phyloP scores from a whole-genome alignment of 495 filamentous ascomycete species.

The Aspergillus egyptiacus region DNA sequence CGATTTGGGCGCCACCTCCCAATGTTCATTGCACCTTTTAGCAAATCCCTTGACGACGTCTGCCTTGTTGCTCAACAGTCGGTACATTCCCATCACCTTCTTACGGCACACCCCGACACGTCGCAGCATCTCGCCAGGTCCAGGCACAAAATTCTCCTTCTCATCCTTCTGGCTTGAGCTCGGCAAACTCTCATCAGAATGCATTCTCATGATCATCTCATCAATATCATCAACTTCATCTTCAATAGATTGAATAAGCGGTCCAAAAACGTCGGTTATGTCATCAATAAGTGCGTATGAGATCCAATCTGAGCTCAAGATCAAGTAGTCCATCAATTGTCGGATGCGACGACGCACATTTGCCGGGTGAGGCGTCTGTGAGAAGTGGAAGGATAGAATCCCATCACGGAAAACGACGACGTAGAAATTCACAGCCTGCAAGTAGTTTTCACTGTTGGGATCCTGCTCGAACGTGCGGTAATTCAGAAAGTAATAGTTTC shows the following conservation, averaged over 20 bases:
- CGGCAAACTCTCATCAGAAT: conserved; percentile 44
- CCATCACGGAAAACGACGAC: conserved; percentile 95
- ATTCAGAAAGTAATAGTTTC: conserved; percentile 96
- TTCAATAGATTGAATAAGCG: conserved; percentile 82
- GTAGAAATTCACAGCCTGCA: conserved; percentile 96
- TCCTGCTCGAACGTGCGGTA: conserved; percentile 97
- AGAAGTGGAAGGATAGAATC: conserved; percentile 92
- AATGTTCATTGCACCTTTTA: conserved; percentile 97
- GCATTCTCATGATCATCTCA: conserved; percentile 69
- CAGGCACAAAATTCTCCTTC: conserved; percentile 25
- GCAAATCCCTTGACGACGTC: conserved; percentile 99
- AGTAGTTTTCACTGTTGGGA: conserved; percentile 73
- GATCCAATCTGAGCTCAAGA: conserved; percentile 93
- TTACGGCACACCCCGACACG: conserved; percentile 90
- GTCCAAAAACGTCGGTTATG: conserved; percentile 92
- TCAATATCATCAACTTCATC: conserved; percentile 88
- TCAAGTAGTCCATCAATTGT: conserved; percentile 89
- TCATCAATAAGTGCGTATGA: conserved; percentile 97
- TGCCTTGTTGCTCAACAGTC: conserved; percentile 91
- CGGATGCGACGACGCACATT: conserved; percentile 91
- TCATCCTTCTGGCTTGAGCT: conserved; percentile 32
- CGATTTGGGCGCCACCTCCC: conserved; percentile 89
- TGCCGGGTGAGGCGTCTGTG: conserved; percentile 84
- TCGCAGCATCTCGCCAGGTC: conserved; percentile 76
- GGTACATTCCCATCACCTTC: conserved; percentile 91